phyloP scores from a whole-genome alignment of 176 grass and related monocot species.

The Tillandsia leiboldiana region DNA sequence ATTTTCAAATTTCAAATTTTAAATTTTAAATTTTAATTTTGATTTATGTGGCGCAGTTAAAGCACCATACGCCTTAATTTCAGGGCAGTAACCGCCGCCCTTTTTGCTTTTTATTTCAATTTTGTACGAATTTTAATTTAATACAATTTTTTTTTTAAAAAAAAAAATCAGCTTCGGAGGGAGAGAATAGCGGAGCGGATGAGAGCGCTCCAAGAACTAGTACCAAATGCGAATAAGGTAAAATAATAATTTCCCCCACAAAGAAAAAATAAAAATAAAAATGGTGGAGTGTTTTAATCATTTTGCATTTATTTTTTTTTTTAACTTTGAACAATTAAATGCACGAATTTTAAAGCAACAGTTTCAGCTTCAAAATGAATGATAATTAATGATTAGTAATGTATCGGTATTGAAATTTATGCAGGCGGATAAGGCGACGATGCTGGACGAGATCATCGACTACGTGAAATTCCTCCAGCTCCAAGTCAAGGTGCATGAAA shows the following conservation, averaged over 20 bases:
- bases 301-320: no score
- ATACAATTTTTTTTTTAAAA: neutral
- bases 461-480: constrained; percentile 99
- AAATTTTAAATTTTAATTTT: neutral
- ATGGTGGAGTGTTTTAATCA: no score
- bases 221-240: constrained; percentile 90
- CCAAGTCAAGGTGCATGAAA: constrained; percentile 71
- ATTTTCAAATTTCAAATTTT: neutral
- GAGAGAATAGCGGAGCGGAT: constrained; percentile 98
- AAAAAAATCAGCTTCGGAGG: constrained; percentile 77
- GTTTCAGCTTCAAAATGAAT: no score
- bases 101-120: neutral
- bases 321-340: no score
- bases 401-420: constrained; percentile 14
- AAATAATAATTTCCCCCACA: constrained; percentile 10
- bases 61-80: neutral
- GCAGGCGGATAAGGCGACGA: constrained; percentile 94
- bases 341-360: no score
- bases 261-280: neutral
- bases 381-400: neutral
- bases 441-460: constrained; percentile 99
- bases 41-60: neutral
- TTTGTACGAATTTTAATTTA: constrained; percentile 7
- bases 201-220: constrained; percentile 90
- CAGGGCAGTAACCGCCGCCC: neutral